Percentiles rank a stretch among this genome's conserved stretches.
These are phyloP conservation scores for Trichoderma harzianum DNA, from an alignment of 2,329 filamentous ascomycete species.

Conservation along the genomic window DNA sequence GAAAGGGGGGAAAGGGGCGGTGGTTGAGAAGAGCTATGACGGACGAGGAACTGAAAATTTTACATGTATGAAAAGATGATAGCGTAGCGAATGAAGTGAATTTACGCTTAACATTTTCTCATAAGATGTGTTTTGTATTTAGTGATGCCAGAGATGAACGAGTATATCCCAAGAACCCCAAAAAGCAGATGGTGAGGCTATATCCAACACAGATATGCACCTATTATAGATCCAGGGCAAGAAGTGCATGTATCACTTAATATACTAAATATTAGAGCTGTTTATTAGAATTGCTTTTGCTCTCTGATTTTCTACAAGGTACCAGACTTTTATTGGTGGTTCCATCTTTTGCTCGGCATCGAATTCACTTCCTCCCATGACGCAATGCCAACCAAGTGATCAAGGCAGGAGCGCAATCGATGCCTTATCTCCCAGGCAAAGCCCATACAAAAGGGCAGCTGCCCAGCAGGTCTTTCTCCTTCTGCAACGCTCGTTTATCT, in stretches of 20 bases:
- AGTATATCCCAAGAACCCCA: neutral
- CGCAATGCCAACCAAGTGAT: neutral
- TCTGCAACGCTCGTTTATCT: neutral
- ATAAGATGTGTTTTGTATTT: too few species aligned
- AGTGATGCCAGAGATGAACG: neutral
- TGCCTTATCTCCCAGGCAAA: neutral
- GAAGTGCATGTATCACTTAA: neutral
- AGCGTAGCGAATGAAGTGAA: conserved; percentile 18
- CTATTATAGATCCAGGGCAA: neutral
- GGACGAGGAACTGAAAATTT: conserved; percentile 15
- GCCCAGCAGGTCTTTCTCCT: neutral
- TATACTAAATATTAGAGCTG: rapidly evolving
- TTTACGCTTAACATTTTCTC: neutral
- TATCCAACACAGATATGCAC: neutral
- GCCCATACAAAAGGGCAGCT: neutral
- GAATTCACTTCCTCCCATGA: neutral
- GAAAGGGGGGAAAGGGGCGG: neutral
- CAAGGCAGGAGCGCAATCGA: neutral
- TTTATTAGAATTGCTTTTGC: neutral
- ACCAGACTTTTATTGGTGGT: neutral
- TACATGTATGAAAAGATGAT: conserved; percentile 16
- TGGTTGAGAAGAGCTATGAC: conserved; percentile 12
- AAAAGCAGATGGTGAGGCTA: neutral
- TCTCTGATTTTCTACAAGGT: neutral
- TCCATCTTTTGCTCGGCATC: neutral